phyloP scores from a whole-genome alignment of 257 asterid genomes.

The Solanum chiquidenum region DNA sequence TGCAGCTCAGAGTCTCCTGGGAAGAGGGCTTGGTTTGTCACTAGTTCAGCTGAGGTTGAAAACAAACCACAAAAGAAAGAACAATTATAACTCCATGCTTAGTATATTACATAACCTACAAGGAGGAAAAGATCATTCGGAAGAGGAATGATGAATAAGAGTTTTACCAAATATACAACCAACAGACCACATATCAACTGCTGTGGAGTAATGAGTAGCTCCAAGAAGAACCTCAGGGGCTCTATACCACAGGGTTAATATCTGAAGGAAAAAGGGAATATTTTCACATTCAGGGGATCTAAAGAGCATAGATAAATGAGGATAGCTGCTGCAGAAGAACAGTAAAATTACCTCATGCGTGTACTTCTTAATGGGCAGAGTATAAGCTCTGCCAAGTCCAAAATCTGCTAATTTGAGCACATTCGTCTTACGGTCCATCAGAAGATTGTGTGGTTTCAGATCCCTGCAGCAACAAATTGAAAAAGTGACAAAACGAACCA shows the following conservation, averaged over 20 bases:
- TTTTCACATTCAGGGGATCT: background rate
- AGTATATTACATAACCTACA: background rate
- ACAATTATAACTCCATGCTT: background rate
- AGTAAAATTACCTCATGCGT: conserved; percentile 65
- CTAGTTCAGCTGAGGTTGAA: conserved; percentile 65
- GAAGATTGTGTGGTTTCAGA: conserved; percentile 90
- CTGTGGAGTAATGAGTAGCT: conserved; percentile 92
- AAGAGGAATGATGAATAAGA: background rate
- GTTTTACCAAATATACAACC: conserved; percentile 88
- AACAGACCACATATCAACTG: conserved; percentile 97
- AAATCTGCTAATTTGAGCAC: conserved; percentile 94
- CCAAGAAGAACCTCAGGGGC: conserved; percentile 99
- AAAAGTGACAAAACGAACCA: background rate
- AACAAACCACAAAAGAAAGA: background rate
- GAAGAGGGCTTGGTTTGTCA: conserved; percentile 78
- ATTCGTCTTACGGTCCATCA: conserved; percentile 94
- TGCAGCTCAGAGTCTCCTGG: conserved; percentile 97
- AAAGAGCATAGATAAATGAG: background rate
- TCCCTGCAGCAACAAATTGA: conserved; percentile 37
- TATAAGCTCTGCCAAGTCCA: conserved; percentile 86
- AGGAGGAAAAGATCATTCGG: background rate
- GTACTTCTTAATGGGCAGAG: conserved; percentile 90
- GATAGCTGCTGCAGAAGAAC: background rate
- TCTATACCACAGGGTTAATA: conserved; percentile 95
- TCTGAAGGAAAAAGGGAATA: conserved; percentile 26